Conservation (phyloP, 192 early-diverging fungal species). For the Backusella tuberculispora region DNA sequence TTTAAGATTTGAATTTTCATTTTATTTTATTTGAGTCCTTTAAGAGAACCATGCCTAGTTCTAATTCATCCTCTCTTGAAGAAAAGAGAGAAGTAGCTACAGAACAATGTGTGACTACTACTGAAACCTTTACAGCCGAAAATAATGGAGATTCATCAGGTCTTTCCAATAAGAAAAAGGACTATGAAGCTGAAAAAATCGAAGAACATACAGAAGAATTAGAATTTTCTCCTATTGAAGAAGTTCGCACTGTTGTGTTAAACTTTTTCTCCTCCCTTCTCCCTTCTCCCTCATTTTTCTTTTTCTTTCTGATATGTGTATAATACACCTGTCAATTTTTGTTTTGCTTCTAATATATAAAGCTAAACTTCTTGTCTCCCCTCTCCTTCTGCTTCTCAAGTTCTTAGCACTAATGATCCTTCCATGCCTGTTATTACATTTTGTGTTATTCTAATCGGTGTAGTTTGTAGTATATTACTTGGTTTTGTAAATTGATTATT, state of each 20-base stretch:
- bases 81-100: not conserved
- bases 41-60: too few species aligned
- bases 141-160: not conserved
- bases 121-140: conserved; percentile 9
- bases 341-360: too few species aligned
- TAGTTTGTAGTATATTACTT: conserved; percentile 44
- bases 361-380: too few species aligned
- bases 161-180: not conserved
- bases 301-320: too few species aligned
- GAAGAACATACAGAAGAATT: not conserved
- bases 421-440: conserved; percentile 51
- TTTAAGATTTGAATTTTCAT: too few species aligned
- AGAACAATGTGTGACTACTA: not conserved
- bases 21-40: too few species aligned
- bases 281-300: too few species aligned
- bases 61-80: not conserved
- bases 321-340: too few species aligned
- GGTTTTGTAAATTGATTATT: conserved; percentile 51
- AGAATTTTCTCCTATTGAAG: conserved; percentile 54
- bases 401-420: conserved; percentile 49
- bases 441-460: conserved; percentile 49
- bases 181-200: not conserved
- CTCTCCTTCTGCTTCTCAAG: too few species aligned
- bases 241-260: conserved; percentile 48
- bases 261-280: conserved; percentile 6